Evolutionary conservation across 2,329 filamentous ascomycete species (phyloP).

Genomic region (Lachnellula suecica): DNA sequence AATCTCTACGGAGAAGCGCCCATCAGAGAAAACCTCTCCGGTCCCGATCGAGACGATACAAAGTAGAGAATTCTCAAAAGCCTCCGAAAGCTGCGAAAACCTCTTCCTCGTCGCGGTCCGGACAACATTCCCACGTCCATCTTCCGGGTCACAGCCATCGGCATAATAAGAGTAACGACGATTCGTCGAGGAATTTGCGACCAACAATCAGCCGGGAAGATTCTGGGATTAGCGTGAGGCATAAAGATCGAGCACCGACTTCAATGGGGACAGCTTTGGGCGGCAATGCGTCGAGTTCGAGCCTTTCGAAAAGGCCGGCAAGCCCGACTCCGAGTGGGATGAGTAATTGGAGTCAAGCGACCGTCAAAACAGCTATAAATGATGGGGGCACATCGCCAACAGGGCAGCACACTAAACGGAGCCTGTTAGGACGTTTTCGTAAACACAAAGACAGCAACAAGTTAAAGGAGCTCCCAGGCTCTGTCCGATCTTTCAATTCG

Average conservation of each 20-base stretch:
- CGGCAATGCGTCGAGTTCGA: conserved; percentile 29
- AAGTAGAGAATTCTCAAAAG: conserved; percentile 45
- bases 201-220: conserved; percentile 78
- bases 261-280: conserved; percentile 28
- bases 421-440: conserved; percentile 31
- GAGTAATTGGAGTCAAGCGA: conserved; percentile 50
- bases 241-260: conserved; percentile 47
- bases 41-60: conserved; percentile 70
- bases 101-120: conserved; percentile 61
- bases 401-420: conserved; percentile 29
- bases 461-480: conserved; percentile 49
- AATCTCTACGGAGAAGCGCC: conserved; percentile 76
- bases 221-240: conserved; percentile 49
- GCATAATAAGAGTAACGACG: conserved; percentile 70
- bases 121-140: conserved; percentile 55
- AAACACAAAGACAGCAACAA: conserved; percentile 51
- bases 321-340: conserved; percentile 79
- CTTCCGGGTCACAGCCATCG: conserved; percentile 63
- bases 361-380: conserved; percentile 23
- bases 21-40: conserved; percentile 67
- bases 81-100: conserved; percentile 62
- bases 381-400: conserved; percentile 49
- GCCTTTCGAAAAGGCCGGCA: conserved; percentile 60
- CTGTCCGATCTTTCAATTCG: conserved; percentile 51
- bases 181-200: conserved; percentile 62